A percentile compares a stretch with the other conserved stretches of the same genome.
Evolutionary conservation across 2,329 filamentous ascomycete genomes (phyloP).

Genomic region (Didymella pinodella): DNA sequence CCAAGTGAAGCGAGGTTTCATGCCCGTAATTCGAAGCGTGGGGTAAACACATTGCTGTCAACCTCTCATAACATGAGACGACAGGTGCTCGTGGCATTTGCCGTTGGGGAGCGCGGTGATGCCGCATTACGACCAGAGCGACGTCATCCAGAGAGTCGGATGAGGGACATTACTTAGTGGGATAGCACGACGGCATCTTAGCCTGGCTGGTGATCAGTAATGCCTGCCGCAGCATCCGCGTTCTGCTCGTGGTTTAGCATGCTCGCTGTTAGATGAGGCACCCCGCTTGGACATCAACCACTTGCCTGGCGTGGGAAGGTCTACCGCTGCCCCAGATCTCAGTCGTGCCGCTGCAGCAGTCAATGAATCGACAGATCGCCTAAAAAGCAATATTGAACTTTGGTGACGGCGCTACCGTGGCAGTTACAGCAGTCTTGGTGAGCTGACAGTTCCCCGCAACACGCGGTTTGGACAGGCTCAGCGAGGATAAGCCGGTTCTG

Average conservation of each 20-base stretch:
- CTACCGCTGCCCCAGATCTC: constrained; percentile 4
- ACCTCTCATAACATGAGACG: background rate
- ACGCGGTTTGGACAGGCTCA: constrained; percentile 15
- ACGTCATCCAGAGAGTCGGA: constrained; percentile 19
- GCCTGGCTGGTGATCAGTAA: constrained; percentile 1
- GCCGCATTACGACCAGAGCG: constrained; percentile 1
- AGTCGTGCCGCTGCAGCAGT: constrained; percentile 7
- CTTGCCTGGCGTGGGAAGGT: constrained; percentile 6
- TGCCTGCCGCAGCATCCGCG: constrained; percentile 10
- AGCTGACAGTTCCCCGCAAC: constrained; percentile 38
- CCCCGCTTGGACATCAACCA: constrained; percentile 12
- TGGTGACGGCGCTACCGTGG: constrained; percentile 23
- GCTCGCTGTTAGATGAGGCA: constrained; percentile 10
- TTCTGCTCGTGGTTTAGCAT: constrained; percentile 11
- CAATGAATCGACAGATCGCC: constrained; percentile 20
- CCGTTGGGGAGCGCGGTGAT: background rate
- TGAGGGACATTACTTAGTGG: background rate
- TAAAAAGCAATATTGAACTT: constrained; percentile 26
- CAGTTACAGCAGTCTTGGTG: constrained; percentile 14
- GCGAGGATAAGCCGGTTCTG: constrained; percentile 37
- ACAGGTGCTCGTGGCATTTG: background rate
- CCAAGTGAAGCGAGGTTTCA: constrained; percentile 24
- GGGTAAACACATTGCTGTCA: background rate
- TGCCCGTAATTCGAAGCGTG: constrained; percentile 16
- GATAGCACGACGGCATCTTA: constrained; percentile 3